Evolutionary conservation across 2,329 filamentous ascomycete genomes (phyloP).

Genomic region (Clonostachys chloroleuca): DNA sequence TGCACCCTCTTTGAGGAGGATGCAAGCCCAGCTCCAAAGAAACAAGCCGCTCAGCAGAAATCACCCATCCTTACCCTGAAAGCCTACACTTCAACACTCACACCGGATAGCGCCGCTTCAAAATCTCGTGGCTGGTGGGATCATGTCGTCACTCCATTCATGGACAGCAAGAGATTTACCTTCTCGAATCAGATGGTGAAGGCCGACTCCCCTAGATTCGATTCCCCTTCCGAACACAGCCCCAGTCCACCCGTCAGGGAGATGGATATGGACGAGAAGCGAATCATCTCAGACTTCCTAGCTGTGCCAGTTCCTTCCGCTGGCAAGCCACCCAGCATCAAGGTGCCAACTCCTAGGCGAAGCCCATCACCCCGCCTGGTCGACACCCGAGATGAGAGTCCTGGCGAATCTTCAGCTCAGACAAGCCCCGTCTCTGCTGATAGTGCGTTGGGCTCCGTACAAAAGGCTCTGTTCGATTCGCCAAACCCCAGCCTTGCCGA

Average conservation of each 20-base stretch:
- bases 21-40: conserved; percentile 34
- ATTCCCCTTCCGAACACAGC: not conserved
- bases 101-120: conserved; percentile 46
- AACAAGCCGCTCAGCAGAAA: conserved; percentile 21
- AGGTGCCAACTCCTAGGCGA: conserved; percentile 26
- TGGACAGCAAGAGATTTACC: conserved; percentile 32
- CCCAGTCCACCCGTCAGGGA: conserved; percentile 4
- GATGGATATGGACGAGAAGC: conserved; percentile 4
- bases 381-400: too few species aligned
- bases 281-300: not conserved
- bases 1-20: conserved; percentile 71
- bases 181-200: conserved; percentile 32
- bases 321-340: conserved; percentile 24
- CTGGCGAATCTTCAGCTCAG: too few species aligned
- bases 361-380: conserved; percentile 17
- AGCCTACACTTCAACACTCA: conserved; percentile 26
- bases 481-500: conserved; percentile 9
- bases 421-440: too few species aligned
- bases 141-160: conserved; percentile 67
- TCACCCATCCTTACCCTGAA: too few species aligned
- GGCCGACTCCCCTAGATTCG: conserved; percentile 17
- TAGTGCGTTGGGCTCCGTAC: too few species aligned
- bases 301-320: conserved; percentile 7
- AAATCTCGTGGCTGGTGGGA: conserved; percentile 75
- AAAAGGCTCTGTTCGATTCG: too few species aligned